These are phyloP conservation scores for Secale cereale DNA, from an alignment of 176 grass and related monocot genomes.

Conservation along the genomic window DNA sequence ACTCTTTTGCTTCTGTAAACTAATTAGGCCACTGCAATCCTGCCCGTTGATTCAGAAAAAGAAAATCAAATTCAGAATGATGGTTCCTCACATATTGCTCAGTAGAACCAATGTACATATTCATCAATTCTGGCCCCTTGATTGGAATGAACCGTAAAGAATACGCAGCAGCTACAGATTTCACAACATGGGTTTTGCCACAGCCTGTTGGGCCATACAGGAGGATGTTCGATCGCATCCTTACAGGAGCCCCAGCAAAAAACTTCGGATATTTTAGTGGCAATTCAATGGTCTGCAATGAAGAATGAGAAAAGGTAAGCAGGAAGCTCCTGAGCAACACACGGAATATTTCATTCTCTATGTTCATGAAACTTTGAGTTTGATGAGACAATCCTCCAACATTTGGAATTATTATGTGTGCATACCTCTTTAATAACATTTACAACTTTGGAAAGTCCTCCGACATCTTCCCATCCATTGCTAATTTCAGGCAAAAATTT, in stretches of 20 bases:
- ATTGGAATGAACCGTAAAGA: slow-evolving; percentile 88
- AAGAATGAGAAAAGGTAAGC: slow-evolving; percentile 23
- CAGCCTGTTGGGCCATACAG: slow-evolving; percentile 89
- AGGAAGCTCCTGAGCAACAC: slow-evolving; percentile 6
- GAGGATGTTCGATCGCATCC: slow-evolving; percentile 86
- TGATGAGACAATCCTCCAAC: not conserved
- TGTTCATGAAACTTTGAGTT: not conserved
- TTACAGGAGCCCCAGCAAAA: slow-evolving; percentile 67
- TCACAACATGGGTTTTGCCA: slow-evolving; percentile 87
- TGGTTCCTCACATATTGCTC: slow-evolving; percentile 74
- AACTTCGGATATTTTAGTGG: slow-evolving; percentile 82
- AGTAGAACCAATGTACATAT: slow-evolving; percentile 94
- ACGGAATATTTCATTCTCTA: not conserved
- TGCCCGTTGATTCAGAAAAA: not conserved
- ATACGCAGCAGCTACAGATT: slow-evolving; percentile 78
- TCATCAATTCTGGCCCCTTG: slow-evolving; percentile 91
- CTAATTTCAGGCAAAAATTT: slow-evolving; percentile 63
- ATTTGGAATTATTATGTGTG: not conserved
- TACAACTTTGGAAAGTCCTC: slow-evolving; percentile 63
- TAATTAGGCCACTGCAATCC: too few species aligned
- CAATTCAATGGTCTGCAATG: slow-evolving; percentile 75
- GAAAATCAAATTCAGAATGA: not conserved
- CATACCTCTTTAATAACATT: slow-evolving; percentile 84
- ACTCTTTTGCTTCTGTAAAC: not conserved
- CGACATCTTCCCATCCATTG: slow-evolving; percentile 85